Percentiles rank a stretch among this genome's conserved stretches.
Conservation (phyloP, 1,139 yeast genomes). For the Blastobotrys aristatus region DNA sequence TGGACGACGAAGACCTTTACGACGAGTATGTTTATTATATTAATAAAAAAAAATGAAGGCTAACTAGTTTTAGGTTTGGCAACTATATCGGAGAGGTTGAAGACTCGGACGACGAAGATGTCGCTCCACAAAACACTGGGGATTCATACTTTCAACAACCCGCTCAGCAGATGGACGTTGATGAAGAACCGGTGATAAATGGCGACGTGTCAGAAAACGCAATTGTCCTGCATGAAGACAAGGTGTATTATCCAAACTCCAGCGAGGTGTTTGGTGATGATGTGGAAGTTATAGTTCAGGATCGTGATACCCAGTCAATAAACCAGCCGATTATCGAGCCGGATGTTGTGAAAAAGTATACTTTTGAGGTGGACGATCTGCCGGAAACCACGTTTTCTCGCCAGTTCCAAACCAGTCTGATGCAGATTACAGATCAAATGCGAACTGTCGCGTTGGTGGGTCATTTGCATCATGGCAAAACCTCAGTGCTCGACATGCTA, state of each 20-base stretch:
- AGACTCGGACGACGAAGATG: constrained; percentile 15
- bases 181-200: constrained; percentile 17
- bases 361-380: constrained; percentile 46
- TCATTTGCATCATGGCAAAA: constrained; percentile 80
- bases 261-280: constrained; percentile 48
- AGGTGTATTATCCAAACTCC: constrained; percentile 41
- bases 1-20: constrained; percentile 46
- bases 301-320: constrained; percentile 49
- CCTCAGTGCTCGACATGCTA: constrained; percentile 67
- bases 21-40: constrained; percentile 52
- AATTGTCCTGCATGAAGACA: constrained; percentile 44
- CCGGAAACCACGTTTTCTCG: constrained; percentile 63
- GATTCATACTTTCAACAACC: not conserved
- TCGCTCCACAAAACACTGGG: not conserved
- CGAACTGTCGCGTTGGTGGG: constrained; percentile 85
- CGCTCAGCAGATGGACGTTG: constrained; percentile 20
- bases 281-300: constrained; percentile 61
- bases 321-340: constrained; percentile 69
- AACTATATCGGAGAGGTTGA: constrained; percentile 53
- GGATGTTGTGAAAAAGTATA: constrained; percentile 39
- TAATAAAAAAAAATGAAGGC: constrained; percentile 20
- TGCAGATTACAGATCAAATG: constrained; percentile 57
- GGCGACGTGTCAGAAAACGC: constrained; percentile 12
- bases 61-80: constrained; percentile 45
- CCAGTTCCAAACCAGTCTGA: constrained; percentile 50